A percentile compares a stretch with the other conserved stretches of the same genome.
Conservation (phyloP, 1,284 basidiomycete species). For the Leucoagaricus sp. region DNA sequence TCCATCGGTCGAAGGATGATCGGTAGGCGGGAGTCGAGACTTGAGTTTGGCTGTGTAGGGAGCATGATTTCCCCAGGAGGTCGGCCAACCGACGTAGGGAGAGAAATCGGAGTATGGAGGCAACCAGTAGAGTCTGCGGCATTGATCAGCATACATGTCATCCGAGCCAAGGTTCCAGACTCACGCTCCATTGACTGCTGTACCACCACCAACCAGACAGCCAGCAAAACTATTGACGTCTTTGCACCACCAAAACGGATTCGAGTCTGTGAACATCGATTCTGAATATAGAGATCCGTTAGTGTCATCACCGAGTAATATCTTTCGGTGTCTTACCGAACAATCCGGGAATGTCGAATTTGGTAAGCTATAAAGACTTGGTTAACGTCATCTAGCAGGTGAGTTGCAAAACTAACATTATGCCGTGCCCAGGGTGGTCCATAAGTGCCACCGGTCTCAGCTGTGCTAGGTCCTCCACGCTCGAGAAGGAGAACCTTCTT, state of each 20-base stretch:
- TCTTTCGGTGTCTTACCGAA: conserved; percentile 37
- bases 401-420: conserved; percentile 22
- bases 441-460: conserved; percentile 60
- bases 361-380: conserved; percentile 39
- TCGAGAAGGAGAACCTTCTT: conserved; percentile 65
- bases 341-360: conserved; percentile 64
- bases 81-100: conserved; percentile 52
- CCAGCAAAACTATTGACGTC: conserved; percentile 64
- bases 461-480: conserved; percentile 63
- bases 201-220: conserved; percentile 63
- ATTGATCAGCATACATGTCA: background rate
- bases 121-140: conserved; percentile 58
- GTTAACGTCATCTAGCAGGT: background rate
- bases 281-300: conserved; percentile 31
- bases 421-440: conserved; percentile 53
- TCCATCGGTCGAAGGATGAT: conserved; percentile 60
- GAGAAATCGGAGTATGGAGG: conserved; percentile 56
- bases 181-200: conserved; percentile 59
- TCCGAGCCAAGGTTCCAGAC: background rate
- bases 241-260: conserved; percentile 67
- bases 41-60: conserved; percentile 51
- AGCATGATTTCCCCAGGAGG: conserved; percentile 51
- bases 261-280: conserved; percentile 58
- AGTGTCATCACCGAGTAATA: background rate
- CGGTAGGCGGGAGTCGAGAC: conserved; percentile 56